Evolutionary conservation across 2,329 filamentous ascomycete species (phyloP).

Genomic region (Raffaelea albimanens): DNA sequence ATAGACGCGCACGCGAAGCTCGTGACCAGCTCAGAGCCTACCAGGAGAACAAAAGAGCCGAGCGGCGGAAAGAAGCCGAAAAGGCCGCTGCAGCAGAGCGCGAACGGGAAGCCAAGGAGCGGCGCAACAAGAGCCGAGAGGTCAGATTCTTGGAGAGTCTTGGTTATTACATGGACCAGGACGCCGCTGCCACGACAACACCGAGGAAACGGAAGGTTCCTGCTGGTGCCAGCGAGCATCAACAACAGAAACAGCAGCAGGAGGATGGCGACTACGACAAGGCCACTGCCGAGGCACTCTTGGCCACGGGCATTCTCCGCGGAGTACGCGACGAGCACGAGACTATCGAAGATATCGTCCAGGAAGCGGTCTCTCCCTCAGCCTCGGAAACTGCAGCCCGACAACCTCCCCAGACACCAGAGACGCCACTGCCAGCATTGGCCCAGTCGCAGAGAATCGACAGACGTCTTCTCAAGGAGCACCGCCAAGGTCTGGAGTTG

Average conservation of each 20-base stretch:
- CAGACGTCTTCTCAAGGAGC: not conserved
- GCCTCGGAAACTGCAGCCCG: conserved; percentile 5
- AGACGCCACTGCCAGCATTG: not conserved
- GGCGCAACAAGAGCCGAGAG: conserved; percentile 15
- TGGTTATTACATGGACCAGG: conserved; percentile 12
- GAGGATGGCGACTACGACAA: conserved; percentile 18
- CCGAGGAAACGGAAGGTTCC: conserved; percentile 8
- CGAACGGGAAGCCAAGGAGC: conserved; percentile 7
- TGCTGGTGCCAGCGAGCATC: no score
- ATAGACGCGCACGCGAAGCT: conserved; percentile 40
- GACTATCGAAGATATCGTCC: conserved; percentile 24
- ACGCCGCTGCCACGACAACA: conserved; percentile 2
- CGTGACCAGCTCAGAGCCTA: conserved; percentile 38
- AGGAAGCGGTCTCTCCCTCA: conserved; percentile 13
- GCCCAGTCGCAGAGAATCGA: not conserved
- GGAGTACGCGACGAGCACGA: conserved; percentile 29
- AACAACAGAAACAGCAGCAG: not conserved
- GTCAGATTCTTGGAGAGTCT: conserved; percentile 12
- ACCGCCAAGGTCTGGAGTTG: not conserved
- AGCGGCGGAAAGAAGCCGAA: conserved; percentile 23
- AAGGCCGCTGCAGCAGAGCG: conserved; percentile 24
- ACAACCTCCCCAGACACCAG: not conserved
- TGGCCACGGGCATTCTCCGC: conserved; percentile 31
- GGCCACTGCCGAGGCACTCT: conserved; percentile 26
- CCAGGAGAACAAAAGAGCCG: conserved; percentile 20